Conservation (phyloP, 176 grass and related monocot genomes). For the Hsuehochloa calcarea region DNA sequence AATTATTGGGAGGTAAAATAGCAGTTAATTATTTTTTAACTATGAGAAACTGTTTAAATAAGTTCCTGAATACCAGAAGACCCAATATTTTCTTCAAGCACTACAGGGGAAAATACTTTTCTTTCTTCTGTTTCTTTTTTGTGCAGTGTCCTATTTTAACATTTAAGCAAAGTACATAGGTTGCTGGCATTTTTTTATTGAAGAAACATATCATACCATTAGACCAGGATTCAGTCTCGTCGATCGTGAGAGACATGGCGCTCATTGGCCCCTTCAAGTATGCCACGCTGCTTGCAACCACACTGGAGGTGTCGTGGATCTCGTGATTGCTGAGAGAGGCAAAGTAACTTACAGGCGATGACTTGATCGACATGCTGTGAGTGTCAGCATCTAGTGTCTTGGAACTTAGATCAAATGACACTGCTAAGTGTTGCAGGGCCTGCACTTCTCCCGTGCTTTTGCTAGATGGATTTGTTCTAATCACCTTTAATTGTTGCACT, state of each 20-base stretch:
- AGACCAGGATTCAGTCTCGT: slow-evolving; percentile 30
- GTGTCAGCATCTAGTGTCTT: slow-evolving; percentile 29
- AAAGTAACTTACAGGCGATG: slow-evolving; percentile 53
- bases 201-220: slow-evolving; percentile 47
- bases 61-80: not conserved
- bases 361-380: slow-evolving; percentile 13
- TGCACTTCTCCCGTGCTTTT: slow-evolving; percentile 44
- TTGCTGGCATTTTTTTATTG: not conserved
- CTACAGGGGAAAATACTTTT: not conserved
- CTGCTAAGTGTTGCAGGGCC: slow-evolving; percentile 22
- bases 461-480: slow-evolving; percentile 37
- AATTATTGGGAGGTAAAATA: not conserved
- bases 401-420: slow-evolving; percentile 34
- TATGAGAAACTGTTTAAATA: not conserved
- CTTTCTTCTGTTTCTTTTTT: not conserved
- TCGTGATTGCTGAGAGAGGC: slow-evolving; percentile 37
- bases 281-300: slow-evolving; percentile 28
- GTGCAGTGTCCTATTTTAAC: not conserved
- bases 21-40: not conserved
- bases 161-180: not conserved
- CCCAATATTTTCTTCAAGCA: not conserved
- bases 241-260: slow-evolving; percentile 4
- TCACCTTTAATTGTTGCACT: slow-evolving; percentile 28
- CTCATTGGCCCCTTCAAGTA: slow-evolving; percentile 26
- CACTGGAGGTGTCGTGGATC: slow-evolving; percentile 30